Percentiles rank a stretch among this genome's conserved stretches.
Conservation (phyloP, 129 eudicot species). For the Cynara cardunculus region DNA sequence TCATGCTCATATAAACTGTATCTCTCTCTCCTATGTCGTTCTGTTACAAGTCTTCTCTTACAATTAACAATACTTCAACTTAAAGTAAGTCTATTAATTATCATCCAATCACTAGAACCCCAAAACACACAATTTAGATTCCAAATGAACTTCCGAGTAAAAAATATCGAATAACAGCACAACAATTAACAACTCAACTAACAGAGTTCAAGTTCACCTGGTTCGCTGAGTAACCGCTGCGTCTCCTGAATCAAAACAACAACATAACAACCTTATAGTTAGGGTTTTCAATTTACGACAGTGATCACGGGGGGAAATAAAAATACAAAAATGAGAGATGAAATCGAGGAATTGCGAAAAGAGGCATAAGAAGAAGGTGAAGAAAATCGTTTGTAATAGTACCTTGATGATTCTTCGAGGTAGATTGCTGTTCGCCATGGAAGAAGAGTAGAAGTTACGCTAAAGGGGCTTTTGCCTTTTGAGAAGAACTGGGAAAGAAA, state of each 20-base stretch:
- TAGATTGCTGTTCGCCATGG: conserved; percentile 63
- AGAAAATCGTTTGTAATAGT: conserved; percentile 4
- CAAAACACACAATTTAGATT: not conserved
- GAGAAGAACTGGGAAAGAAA: not conserved
- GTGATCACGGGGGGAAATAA: not conserved
- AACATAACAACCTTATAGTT: not conserved
- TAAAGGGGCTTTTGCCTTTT: conserved; percentile 6
- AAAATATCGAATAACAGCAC: not conserved
- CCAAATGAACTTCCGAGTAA: not conserved
- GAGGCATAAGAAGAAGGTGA: conserved; percentile 18
- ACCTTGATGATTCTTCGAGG: conserved; percentile 78
- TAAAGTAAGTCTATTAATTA: not conserved
- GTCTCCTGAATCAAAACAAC: conserved; percentile 45
- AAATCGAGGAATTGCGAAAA: conserved; percentile 7
- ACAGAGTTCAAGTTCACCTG: conserved; percentile 35
- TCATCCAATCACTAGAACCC: not conserved
- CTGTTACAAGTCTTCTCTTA: not conserved
- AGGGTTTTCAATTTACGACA: not conserved
- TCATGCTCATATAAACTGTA: not conserved
- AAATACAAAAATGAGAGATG: not conserved
- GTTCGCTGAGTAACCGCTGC: conserved; percentile 85
- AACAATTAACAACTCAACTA: not conserved
- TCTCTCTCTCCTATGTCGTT: not conserved
- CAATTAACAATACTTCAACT: conserved; percentile 1
- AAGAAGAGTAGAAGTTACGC: conserved; percentile 22